A percentile compares a stretch with the other conserved stretches of the same genome.
phyloP scores from a whole-genome alignment of 208 protist genomes.

The Crithidia mellificae region DNA sequence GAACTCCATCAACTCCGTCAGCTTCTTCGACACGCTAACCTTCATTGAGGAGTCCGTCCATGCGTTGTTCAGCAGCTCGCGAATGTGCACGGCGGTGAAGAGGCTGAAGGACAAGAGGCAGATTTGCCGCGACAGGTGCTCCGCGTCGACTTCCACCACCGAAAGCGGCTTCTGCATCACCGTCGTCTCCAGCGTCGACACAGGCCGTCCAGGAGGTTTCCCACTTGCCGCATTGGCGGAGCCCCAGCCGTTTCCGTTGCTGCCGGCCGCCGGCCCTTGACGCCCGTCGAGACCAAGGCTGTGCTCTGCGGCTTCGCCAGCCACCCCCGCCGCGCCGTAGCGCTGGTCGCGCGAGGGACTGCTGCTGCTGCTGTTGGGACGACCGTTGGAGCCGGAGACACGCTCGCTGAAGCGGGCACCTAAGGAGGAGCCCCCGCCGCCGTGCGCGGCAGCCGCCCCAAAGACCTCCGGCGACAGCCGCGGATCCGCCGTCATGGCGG shows the following conservation, averaged over 20 bases:
- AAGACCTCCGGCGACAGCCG: not conserved
- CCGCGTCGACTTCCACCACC: constrained; percentile 28
- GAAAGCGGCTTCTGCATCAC: constrained; percentile 21
- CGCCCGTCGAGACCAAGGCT: not conserved
- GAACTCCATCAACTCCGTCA: constrained; percentile 56
- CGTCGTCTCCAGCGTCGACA: constrained; percentile 11
- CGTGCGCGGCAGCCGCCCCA: not conserved
- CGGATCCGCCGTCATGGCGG: constrained; percentile 14
- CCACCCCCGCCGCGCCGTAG: not conserved
- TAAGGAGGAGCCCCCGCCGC: not conserved
- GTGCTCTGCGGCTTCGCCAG: not conserved
- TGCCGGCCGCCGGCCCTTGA: not conserved
- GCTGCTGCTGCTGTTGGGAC: constrained; percentile 5
- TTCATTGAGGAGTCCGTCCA: constrained; percentile 46
- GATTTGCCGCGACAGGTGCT: constrained; percentile 49
- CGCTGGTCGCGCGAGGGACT: constrained; percentile 7
- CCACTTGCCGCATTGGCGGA: too few species aligned
- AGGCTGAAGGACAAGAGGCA: constrained; percentile 67
- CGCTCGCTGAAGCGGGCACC: constrained; percentile 12
- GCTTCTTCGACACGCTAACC: constrained; percentile 36
- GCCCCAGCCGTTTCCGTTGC: too few species aligned
- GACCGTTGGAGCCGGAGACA: not conserved
- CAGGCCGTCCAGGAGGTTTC: too few species aligned
- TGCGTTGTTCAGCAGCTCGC: constrained; percentile 70
- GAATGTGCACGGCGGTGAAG: constrained; percentile 54